phyloP scores from a whole-genome alignment of 2,329 filamentous ascomycete genomes.

The Alternaria viburni region DNA sequence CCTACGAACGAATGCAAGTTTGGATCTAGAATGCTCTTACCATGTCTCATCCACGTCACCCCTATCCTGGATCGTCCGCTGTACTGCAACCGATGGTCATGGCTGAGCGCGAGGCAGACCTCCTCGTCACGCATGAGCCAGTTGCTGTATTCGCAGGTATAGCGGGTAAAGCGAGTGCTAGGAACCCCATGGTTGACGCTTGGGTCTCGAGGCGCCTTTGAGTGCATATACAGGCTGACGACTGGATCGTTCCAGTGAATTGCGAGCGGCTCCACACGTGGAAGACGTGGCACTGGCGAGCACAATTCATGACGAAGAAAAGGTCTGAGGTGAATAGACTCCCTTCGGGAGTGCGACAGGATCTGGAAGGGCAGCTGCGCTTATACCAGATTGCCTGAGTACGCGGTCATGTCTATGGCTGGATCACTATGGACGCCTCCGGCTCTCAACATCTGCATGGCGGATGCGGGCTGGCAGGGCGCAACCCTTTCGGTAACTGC shows the following conservation, averaged over 20 bases:
- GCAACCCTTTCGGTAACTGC: background rate
- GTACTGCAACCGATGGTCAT: background rate
- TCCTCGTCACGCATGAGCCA: too few relatives aligned
- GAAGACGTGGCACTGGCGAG: background rate
- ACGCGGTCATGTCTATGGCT: background rate
- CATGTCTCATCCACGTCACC: too few relatives aligned
- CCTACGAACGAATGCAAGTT: accelerated
- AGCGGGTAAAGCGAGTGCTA: background rate
- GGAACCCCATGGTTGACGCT: too few relatives aligned
- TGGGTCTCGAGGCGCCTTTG: too few relatives aligned
- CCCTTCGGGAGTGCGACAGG: background rate
- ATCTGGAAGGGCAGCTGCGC: background rate
- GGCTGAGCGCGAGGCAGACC: background rate
- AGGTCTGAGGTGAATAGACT: background rate
- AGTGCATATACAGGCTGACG: background rate
- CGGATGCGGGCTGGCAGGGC: background rate
- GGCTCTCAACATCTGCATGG: background rate
- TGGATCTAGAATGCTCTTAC: too few relatives aligned
- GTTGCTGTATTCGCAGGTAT: background rate
- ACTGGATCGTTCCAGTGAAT: background rate
- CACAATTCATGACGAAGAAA: background rate
- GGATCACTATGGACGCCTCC: background rate
- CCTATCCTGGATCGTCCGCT: accelerated
- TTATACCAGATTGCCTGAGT: background rate
- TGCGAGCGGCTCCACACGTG: background rate